Conservation (phyloP, 192 early-diverging fungal genomes). For the Backusella tarrabulga region DNA sequence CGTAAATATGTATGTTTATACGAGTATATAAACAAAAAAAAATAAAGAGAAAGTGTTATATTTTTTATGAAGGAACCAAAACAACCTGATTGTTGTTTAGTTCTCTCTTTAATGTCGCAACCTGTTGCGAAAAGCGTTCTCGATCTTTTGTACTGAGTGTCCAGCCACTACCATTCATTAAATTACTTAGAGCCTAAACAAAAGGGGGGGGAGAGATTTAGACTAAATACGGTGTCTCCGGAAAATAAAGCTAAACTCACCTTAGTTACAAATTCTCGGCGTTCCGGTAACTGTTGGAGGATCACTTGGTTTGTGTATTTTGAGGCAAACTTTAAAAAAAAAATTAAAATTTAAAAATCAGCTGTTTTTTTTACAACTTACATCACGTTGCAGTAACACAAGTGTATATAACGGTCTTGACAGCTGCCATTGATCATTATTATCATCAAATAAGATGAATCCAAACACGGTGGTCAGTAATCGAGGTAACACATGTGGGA, state of each 20-base stretch:
- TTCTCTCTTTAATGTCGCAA: constrained; percentile 52
- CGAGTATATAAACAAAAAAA: background rate
- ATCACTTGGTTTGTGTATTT: constrained; percentile 58
- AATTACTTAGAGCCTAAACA: constrained; percentile 43
- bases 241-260: constrained; percentile 20
- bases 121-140: constrained; percentile 66
- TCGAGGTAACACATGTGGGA: constrained; percentile 62
- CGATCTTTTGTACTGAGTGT: constrained; percentile 53
- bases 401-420: constrained; percentile 78
- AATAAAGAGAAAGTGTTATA: background rate
- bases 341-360: background rate
- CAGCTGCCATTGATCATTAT: constrained; percentile 80
- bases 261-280: constrained; percentile 40
- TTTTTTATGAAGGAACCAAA: constrained; percentile 15
- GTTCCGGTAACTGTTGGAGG: constrained; percentile 48
- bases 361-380: constrained; percentile 16
- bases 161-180: constrained; percentile 63
- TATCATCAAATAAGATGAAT: constrained; percentile 77
- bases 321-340: constrained; percentile 41
- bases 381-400: constrained; percentile 70
- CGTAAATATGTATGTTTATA: background rate
- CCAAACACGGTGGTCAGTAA: constrained; percentile 69
- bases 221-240: background rate
- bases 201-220: background rate
- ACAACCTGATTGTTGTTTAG: constrained; percentile 26